These are phyloP conservation scores for Kingdonia uniflora DNA, from an alignment of 164 flowering plant species.

Conservation along the genomic window DNA sequence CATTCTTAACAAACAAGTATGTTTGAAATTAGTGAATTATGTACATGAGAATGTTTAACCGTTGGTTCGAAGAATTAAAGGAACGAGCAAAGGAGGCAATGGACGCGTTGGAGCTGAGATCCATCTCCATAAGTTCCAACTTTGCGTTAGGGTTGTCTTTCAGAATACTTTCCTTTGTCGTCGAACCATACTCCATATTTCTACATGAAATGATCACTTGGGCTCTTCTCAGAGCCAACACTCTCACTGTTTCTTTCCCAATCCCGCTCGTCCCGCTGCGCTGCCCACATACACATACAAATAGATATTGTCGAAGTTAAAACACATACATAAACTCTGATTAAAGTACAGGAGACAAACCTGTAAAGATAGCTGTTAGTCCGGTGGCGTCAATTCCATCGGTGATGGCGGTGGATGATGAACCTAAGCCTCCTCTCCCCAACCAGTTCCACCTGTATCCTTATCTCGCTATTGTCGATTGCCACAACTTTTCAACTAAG, in stretches of 20 bases:
- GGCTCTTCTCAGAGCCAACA: constrained; percentile 79
- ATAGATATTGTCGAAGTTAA: too few species aligned
- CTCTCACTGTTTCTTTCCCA: constrained; percentile 91
- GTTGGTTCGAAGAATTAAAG: constrained; percentile 59
- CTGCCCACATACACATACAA: too few species aligned
- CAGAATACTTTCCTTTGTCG: constrained; percentile 45
- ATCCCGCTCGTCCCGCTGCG: constrained; percentile 95
- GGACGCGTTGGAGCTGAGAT: constrained; percentile 79
- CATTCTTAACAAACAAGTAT: not conserved
- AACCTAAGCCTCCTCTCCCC: too few species aligned
- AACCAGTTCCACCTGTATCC: too few species aligned
- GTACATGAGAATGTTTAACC: constrained; percentile 90
- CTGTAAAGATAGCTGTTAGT: too few species aligned
- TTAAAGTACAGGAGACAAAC: too few species aligned
- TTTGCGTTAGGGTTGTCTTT: constrained; percentile 62
- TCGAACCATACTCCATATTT: constrained; percentile 49
- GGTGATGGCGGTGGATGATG: too few species aligned
- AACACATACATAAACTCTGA: too few species aligned
- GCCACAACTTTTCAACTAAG: too few species aligned
- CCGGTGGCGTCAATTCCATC: too few species aligned
- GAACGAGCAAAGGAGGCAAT: constrained; percentile 57
- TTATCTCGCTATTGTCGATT: too few species aligned
- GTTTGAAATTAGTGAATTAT: constrained; percentile 9
- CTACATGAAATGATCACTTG: constrained; percentile 79
- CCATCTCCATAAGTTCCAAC: constrained; percentile 57